These are phyloP conservation scores for Priceomyces carsonii DNA, from an alignment of 805 yeast genomes.

Conservation along the genomic window DNA sequence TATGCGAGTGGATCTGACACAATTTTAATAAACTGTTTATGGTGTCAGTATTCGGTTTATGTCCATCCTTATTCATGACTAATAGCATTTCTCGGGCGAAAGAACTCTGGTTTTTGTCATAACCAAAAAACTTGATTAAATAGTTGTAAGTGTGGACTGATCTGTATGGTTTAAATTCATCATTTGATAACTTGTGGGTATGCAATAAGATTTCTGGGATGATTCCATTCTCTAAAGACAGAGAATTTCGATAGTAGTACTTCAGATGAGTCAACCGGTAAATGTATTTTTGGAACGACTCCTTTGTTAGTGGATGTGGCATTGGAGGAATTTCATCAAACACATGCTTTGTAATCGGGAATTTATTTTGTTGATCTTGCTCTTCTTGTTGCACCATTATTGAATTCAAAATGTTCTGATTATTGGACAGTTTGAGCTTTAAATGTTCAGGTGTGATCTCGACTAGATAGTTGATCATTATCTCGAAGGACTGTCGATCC, in stretches of 20 bases:
- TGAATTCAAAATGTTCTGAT: slow-evolving; percentile 12
- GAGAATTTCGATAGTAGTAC: slow-evolving; percentile 31
- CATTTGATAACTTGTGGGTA: slow-evolving; percentile 37
- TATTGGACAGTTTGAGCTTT: slow-evolving; percentile 17
- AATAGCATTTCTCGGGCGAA: slow-evolving; percentile 40
- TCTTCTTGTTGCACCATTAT: slow-evolving; percentile 22
- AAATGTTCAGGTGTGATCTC: slow-evolving; percentile 31
- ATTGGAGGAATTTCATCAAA: slow-evolving; percentile 36
- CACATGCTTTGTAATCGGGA: slow-evolving; percentile 19
- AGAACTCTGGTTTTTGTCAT: slow-evolving; percentile 37
- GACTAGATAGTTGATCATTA: slow-evolving; percentile 33
- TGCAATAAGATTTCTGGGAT: slow-evolving; percentile 37
- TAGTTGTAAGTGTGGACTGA: slow-evolving; percentile 39
- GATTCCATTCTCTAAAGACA: slow-evolving; percentile 34
- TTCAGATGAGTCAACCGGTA: slow-evolving; percentile 36
- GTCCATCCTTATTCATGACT: slow-evolving; percentile 44
- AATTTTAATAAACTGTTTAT: slow-evolving; percentile 36
- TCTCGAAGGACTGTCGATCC: slow-evolving; percentile 29
- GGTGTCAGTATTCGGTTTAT: slow-evolving; percentile 40
- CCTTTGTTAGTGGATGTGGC: slow-evolving; percentile 25
- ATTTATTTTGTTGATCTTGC: slow-evolving; percentile 12
- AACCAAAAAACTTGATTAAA: slow-evolving; percentile 42
- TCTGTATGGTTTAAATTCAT: slow-evolving; percentile 27
- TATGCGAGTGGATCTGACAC: slow-evolving; percentile 30
- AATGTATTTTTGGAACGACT: slow-evolving; percentile 35